Percentiles rank a stretch among this genome's conserved stretches.
These are phyloP conservation scores for Dactylellina haptotyla DNA, from an alignment of 2,329 filamentous ascomycete genomes.

Conservation along the genomic window DNA sequence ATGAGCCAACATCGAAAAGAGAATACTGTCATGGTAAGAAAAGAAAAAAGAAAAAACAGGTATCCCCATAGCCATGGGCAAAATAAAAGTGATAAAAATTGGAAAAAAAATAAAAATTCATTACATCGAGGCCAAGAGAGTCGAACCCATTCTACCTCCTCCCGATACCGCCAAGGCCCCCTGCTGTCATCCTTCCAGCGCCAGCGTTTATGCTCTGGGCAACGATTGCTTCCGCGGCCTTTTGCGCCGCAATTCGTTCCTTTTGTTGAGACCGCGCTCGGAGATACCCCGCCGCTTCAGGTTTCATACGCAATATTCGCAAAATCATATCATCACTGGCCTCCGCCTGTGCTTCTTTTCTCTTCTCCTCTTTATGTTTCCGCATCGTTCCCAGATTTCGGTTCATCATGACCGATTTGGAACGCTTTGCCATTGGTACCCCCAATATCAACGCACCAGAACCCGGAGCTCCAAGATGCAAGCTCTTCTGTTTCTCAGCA, in stretches of 20 bases:
- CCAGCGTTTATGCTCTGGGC: slow-evolving; percentile 81
- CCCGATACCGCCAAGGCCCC: slow-evolving; percentile 54
- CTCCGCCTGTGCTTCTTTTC: slow-evolving; percentile 93
- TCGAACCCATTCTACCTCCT: slow-evolving; percentile 41
- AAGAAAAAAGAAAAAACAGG: slow-evolving; percentile 1
- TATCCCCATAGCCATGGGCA: slow-evolving; percentile 13
- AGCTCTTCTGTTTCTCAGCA: slow-evolving; percentile 76
- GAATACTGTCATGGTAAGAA: slow-evolving; percentile 54
- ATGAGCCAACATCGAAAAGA: slow-evolving; percentile 16
- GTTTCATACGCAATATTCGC: slow-evolving; percentile 91
- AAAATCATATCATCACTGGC: slow-evolving; percentile 98
- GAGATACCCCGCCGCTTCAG: slow-evolving; percentile 86
- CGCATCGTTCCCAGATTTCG: slow-evolving; percentile 96
- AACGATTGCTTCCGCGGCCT: slow-evolving; percentile 93
- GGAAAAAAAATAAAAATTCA: slow-evolving; percentile 3
- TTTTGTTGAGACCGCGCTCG: slow-evolving; percentile 92
- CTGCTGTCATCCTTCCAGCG: slow-evolving; percentile 61
- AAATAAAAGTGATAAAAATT: not conserved
- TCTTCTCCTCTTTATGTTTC: slow-evolving; percentile 93
- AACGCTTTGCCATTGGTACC: slow-evolving; percentile 67
- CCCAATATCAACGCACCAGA: slow-evolving; percentile 62
- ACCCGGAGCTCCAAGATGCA: slow-evolving; percentile 71
- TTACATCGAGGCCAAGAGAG: not conserved
- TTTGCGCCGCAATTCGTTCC: slow-evolving; percentile 87
- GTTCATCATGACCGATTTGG: slow-evolving; percentile 85